These are phyloP conservation scores for Raffaelea albimanens DNA, from an alignment of 2,329 filamentous ascomycete genomes.

Conservation along the genomic window DNA sequence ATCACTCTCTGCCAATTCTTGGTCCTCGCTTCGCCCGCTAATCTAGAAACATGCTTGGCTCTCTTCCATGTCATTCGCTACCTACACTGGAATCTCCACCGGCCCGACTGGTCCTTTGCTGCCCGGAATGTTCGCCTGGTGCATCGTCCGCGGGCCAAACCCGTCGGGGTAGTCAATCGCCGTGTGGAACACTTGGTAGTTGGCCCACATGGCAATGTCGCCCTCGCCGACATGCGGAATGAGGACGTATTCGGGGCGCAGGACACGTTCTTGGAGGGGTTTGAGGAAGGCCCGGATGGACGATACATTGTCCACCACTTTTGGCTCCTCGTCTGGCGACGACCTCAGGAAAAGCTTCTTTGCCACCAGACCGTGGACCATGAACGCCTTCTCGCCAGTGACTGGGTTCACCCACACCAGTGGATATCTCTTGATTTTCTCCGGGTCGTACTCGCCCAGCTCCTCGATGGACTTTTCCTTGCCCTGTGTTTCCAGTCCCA, in stretches of 20 bases:
- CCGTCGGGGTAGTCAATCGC: conserved; percentile 32
- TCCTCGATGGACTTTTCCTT: conserved; percentile 27
- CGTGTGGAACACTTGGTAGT: conserved; percentile 31
- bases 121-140: conserved; percentile 28
- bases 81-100: not conserved
- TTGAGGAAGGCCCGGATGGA: conserved; percentile 26
- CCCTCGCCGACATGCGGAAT: conserved; percentile 29
- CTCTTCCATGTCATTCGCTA: too few relatives aligned
- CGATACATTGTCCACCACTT: conserved; percentile 25
- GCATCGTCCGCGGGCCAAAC: conserved; percentile 31
- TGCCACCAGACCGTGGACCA: conserved; percentile 31
- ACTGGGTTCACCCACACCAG: conserved; percentile 36
- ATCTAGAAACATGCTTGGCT: too few relatives aligned
- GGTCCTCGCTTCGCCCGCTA: too few relatives aligned
- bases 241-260: conserved; percentile 32
- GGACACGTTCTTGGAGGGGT: conserved; percentile 27
- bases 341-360: conserved; percentile 28
- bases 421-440: conserved; percentile 28
- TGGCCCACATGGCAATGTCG: conserved; percentile 35
- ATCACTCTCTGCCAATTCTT: too few relatives aligned
- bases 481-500: conserved; percentile 28
- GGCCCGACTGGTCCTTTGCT: conserved; percentile 8
- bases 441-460: conserved; percentile 22
- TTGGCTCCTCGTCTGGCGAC: conserved; percentile 21
- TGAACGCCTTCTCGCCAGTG: conserved; percentile 30